Evolutionary conservation across 1,284 basidiomycete genomes (phyloP), one percentile per base, ranked within the genome.

Genomic region (Malassezia obtusa): DNA sequence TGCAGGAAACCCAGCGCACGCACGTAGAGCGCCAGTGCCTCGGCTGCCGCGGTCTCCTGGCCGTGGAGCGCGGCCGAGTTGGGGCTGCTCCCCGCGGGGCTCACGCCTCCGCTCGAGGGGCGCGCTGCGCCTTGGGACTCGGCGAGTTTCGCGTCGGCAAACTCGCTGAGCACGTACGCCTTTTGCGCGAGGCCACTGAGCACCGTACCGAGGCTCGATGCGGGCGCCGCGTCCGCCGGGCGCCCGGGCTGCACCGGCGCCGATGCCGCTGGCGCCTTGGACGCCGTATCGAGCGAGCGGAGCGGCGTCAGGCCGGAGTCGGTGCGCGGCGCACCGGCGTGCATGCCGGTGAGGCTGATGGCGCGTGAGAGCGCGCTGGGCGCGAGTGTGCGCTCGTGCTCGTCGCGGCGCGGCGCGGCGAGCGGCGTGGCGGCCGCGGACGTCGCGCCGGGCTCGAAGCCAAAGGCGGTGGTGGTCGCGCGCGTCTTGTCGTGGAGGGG

Each of bases 131-230:
- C 50, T 22, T 57, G 49, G 31, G 52, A 56, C 49, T 82, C 83
- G 49, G 87, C 83, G 59, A 92, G 85, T 81, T 90, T 87, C 73
- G 85, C 83, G 75, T 96, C 91, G 31, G 87, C 92, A 81, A 91
- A 91, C 60, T 87, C 85, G 48, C 86, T 86, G 50, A 96, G 77
- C 32, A 92, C 89, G 59, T 87, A 86, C 22, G 91, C 90, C 80
- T 96, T 96, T 78, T 94, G 89, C 10, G 89, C 91, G 0, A 90
- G 76, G 60, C 92, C 87, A 71, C 95, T 90, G 35, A 96, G 77
- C 19, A 76, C 75, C 2, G 78, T 81, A 10, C 95, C 77, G 8
- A 96, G 75, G 52, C 82, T 82, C 54, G 88, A 86, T 63, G 95
- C 90, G 46, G 15, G 10, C 8, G 10, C 14, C 1, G 15, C 33